Evolutionary conservation across 441 rosid species (phyloP), one percentile per base, ranked within the genome.

Genomic region (Jatropha multifida): DNA sequence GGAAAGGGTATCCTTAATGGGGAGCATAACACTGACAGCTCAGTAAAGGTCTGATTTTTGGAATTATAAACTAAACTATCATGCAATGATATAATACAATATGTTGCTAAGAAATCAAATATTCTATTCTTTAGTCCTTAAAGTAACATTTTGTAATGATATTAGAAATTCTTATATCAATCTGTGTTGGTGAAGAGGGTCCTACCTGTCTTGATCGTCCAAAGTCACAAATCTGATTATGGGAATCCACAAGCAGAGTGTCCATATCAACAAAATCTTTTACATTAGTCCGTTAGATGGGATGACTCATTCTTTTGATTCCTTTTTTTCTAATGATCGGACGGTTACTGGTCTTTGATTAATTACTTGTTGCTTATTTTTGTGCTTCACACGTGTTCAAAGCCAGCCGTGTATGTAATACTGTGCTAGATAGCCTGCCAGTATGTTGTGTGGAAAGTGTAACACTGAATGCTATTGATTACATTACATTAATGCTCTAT

Each of bases 21-120:
- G 81, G 74, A 73, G 74, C 77, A 55, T 58, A 77, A 27, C 69
- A 71, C 59, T 68, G 85, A 80, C 86, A 80, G 80, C 83, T 81
- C 71, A 26, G 65, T 71, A 23, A 64, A 13, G 13, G 67, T 51
- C 65, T 79, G 15, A 0, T n/a, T 74, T 60, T 74, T 72, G 75
- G 46, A 64, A 69, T 72, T 59, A 51, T 37, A 46, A 65, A 62
- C 27, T 41, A 71, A 52, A 7, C 27, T 48, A 58, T 23, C 4
- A 48, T 9, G 44, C 62, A 27, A 40, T 66, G 38, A 27, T 18
- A 42, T 66, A 38, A 26, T 26, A 15, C 38, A 42, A 26, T 55
- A 40, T 65, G 55, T 20, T 77, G 74, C 68, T 55, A 14, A 41
- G 8, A 26, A 65, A 77, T 66, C 77, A 80, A 76, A 51, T 61